Base-by-base conservation (phyloP, 306 rosid genomes). In the Prunus fruticosa region DNA sequence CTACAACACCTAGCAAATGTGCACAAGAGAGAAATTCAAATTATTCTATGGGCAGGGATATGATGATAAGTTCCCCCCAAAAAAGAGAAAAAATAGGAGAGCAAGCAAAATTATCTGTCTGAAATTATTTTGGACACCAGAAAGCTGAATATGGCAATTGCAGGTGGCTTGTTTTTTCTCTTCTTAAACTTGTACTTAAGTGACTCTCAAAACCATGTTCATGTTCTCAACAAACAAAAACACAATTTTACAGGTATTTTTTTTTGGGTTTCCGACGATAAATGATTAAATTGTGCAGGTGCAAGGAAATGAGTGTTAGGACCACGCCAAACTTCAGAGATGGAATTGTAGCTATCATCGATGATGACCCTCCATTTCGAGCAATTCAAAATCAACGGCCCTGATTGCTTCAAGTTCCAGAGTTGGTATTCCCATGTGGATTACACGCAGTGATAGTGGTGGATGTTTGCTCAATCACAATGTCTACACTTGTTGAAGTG, bases 241-340 rank as follows among this genome's bases (percentile, higher is more conserved):
- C 50, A 5, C 13, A 69, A 23, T 41, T 25, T 64, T 11, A 64
- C 9, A 34, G 67, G 7, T 32, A n/a, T 38, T 63, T 63, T 28
- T 62, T 56, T 18, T 74, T 45, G 71, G 81, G 60, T 46, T 45
- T 72, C 14, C 72, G 63, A 79, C 56, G 76, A 83, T 75, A 68
- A 74, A 79, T 64, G 57, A 9, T 63, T 58, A 60, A 60, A 32
- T 20, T 61, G 67, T 64, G 83, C 77, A 65, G 72, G 47, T 61
- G 76, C 72, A 27, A 82, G 53, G 79, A 81, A 60, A 68, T 63
- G 86, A 81, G 87, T 72, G 82, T 43, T 64, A 68, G 89, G 93
- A 86, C 90, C 91, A 86, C 84, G 86, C 82, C 89, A 85, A 86
- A 78, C 73, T 75, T 72, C 79, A 87, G 87, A 73, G 81, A 86